A percentile compares a stretch with the other conserved stretches of the same genome.
Conservation (phyloP, 129 eudicot genomes). For the Flaveria sonorensis region DNA sequence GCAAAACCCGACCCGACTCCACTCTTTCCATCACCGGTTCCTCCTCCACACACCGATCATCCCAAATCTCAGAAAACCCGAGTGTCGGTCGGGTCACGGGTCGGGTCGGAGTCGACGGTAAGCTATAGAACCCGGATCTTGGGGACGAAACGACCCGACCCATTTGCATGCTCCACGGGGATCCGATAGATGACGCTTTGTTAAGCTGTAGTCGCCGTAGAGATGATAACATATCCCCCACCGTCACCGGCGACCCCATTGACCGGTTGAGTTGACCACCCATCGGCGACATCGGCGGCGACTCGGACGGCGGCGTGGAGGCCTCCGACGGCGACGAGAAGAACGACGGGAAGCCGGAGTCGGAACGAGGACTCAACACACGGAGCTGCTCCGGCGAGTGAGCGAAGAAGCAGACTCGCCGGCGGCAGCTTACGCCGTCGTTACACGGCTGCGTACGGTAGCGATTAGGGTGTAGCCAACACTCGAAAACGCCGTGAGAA, state of each 20-base stretch:
- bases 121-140: constrained; percentile 60
- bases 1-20: constrained; percentile 70
- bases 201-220: constrained; percentile 73
- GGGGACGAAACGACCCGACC: constrained; percentile 44
- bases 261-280: constrained; percentile 47
- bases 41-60: constrained; percentile 46
- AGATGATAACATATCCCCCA: constrained; percentile 58
- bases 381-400: constrained; percentile 89
- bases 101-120: constrained; percentile 72
- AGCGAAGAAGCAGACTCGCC: constrained; percentile 82
- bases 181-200: constrained; percentile 48
- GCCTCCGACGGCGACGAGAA: constrained; percentile 48
- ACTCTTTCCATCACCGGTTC: constrained; percentile 76
- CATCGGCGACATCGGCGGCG: constrained; percentile 78
- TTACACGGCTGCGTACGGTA: constrained; percentile 89
- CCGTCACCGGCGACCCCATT: constrained; percentile 49
- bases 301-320: constrained; percentile 50
- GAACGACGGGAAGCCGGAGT: constrained; percentile 24
- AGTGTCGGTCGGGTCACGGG: constrained; percentile 42
- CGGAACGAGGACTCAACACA: constrained; percentile 51
- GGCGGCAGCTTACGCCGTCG: constrained; percentile 60
- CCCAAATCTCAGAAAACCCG: constrained; percentile 54
- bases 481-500: constrained; percentile 86
- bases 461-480: constrained; percentile 82
- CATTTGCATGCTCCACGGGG: constrained; percentile 47